These are phyloP conservation scores for Zancudomyces culisetae DNA, from an alignment of 371 early-diverging fungal species.

Conservation along the genomic window DNA sequence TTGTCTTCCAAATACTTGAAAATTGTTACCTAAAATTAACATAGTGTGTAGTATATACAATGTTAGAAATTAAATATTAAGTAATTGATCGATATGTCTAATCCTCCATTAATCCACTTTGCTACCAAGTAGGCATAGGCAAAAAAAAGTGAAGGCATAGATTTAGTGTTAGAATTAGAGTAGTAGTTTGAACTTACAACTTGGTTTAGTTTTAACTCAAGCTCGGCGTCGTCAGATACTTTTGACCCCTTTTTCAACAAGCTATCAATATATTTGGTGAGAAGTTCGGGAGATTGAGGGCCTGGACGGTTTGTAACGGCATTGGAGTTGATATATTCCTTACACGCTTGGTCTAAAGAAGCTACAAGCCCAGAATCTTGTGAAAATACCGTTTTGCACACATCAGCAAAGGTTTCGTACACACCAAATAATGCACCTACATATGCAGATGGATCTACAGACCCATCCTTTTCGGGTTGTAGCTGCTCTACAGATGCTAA, in stretches of 20 bases:
- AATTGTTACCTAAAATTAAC: slow-evolving; percentile 32
- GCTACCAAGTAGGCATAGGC: no score
- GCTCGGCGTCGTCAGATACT: slow-evolving; percentile 45
- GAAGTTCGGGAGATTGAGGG: slow-evolving; percentile 55
- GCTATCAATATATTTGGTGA: slow-evolving; percentile 70
- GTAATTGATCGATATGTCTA: no score
- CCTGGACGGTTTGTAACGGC: slow-evolving; percentile 47
- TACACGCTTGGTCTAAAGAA: slow-evolving; percentile 79
- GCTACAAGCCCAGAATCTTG: slow-evolving; percentile 80
- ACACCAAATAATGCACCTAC: slow-evolving; percentile 56
- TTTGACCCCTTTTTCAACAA: slow-evolving; percentile 64
- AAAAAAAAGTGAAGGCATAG: no score
- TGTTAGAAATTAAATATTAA: no score
- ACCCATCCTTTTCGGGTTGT: slow-evolving; percentile 31
- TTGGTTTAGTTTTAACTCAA: slow-evolving; percentile 69
- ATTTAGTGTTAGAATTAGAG: no score
- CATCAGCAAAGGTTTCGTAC: not conserved
- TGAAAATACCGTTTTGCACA: slow-evolving; percentile 4
- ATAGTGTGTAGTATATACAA: no score
- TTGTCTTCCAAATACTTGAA: slow-evolving; percentile 87
- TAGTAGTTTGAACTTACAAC: slow-evolving; percentile 23
- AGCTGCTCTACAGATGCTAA: slow-evolving; percentile 62
- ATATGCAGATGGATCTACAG: slow-evolving; percentile 12
- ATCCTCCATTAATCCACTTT: no score
- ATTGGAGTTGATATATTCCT: slow-evolving; percentile 83